Evolutionary conservation across 208 protist species (phyloP), one percentile per base, ranked within the genome.

Genomic region (Acanthamoeba healyi): DNA sequence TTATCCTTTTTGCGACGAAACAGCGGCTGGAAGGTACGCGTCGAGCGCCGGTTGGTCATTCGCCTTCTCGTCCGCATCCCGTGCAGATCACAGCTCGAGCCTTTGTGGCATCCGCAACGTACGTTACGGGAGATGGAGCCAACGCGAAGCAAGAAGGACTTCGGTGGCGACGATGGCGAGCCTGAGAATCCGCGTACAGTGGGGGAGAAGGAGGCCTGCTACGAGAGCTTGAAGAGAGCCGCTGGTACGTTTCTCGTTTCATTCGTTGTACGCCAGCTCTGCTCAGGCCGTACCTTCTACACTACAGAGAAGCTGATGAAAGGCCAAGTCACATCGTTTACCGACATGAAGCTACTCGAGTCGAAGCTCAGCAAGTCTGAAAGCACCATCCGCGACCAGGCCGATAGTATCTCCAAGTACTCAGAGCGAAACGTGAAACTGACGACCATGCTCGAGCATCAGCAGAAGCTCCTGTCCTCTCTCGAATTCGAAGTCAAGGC

Each of bases 401-500:
- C 86, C 36, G 86, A 92, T 10, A 56, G 32, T 3, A 92, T 92
- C 42, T 7, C 86, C 9, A 92, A 92, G 44, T 54, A 92, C 46
- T 26, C 86, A 19, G 86, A 92, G 22, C 36, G 56, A 4, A 92
- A 92, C 86, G 65, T 92, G 9, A 92, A 74, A 32, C 86, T 92
- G 4, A 77, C 61, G 7, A 56, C 56, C 34, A 92, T 92, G 86
- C 61, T 92, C 1, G 86, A 92, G 58, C 86, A 92, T 0, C 86
- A 92, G 86, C 40, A 92, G 26, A 67, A 92, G 65, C 86, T 92
- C 12, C 58, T 92, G 5, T 29, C 56, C 0, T 70, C 86, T 92
- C 86, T 92, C 29, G 86, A 92, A 44, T 92, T 92, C 40, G 86
- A 92, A 29, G 86, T 92, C 29, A 92, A 92, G 44, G 38, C 86